Evolutionary conservation across 495 filamentous ascomycete genomes (phyloP).

Genomic region (Jackrogersella multiformis): DNA sequence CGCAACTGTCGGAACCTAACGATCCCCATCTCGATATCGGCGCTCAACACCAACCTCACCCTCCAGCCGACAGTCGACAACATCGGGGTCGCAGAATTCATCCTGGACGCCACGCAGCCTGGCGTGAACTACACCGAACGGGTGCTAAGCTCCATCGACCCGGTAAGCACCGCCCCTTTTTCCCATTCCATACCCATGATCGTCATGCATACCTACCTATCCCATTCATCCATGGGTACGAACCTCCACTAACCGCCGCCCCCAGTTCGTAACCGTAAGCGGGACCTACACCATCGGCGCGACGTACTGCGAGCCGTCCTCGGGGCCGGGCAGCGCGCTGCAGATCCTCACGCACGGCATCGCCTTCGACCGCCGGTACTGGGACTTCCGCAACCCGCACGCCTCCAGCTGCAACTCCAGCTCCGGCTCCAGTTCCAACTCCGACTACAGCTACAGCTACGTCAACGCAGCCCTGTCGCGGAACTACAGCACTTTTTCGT

Average conservation of each 20-base stretch:
- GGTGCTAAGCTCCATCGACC: not conserved
- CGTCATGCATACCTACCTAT: not conserved
- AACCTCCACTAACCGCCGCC: not conserved
- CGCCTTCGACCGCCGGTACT: slow-evolving; percentile 70
- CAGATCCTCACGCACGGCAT: slow-evolving; percentile 71
- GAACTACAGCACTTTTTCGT: slow-evolving; percentile 59
- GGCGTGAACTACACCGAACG: slow-evolving; percentile 44
- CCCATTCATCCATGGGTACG: not conserved
- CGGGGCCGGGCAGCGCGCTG: slow-evolving; percentile 49
- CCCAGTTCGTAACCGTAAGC: slow-evolving; percentile 48
- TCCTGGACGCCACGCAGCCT: slow-evolving; percentile 40
- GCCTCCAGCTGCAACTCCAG: too few species aligned
- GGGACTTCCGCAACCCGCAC: slow-evolving; percentile 60
- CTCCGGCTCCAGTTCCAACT: too few species aligned
- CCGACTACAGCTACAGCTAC: slow-evolving; percentile 69
- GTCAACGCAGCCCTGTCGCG: slow-evolving; percentile 60
- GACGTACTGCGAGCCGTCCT: slow-evolving; percentile 58
- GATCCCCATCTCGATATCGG: slow-evolving; percentile 50
- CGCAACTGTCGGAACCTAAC: slow-evolving; percentile 49
- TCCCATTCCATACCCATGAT: not conserved
- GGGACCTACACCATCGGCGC: slow-evolving; percentile 60
- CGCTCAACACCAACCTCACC: slow-evolving; percentile 46
- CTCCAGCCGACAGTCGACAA: slow-evolving; percentile 42
- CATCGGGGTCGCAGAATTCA: slow-evolving; percentile 50
- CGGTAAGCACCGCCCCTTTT: slow-evolving; percentile 3